A percentile compares a stretch with the other conserved stretches of the same genome.
These are phyloP conservation scores for Parathielavia hyrcaniae DNA, from an alignment of 495 filamentous ascomycete genomes.

Conservation along the genomic window DNA sequence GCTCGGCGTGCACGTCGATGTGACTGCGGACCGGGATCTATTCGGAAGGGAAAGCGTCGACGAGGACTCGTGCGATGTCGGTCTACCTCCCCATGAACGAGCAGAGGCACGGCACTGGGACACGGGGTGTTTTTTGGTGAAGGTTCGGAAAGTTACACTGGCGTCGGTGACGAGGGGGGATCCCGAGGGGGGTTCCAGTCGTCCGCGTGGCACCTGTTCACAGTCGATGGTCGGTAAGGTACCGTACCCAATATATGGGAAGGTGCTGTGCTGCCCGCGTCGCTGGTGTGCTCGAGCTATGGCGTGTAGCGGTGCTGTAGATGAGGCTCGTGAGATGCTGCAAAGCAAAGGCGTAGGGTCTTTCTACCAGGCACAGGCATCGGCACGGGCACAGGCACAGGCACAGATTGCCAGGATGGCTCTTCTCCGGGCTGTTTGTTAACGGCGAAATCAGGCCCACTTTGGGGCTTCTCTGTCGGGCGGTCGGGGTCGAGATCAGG, in stretches of 20 bases:
- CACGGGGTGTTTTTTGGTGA: background rate
- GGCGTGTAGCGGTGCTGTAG: background rate
- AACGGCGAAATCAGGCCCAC: slow-evolving; percentile 23
- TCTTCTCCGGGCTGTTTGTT: slow-evolving; percentile 10
- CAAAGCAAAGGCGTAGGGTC: slow-evolving; percentile 2
- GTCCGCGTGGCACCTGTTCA: background rate
- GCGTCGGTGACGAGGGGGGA: background rate
- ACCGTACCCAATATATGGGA: background rate
- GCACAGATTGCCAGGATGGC: slow-evolving; percentile 15
- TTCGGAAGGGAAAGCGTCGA: background rate
- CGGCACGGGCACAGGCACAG: background rate
- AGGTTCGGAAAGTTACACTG: background rate
- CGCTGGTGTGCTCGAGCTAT: background rate
- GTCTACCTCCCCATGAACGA: slow-evolving; percentile 10
- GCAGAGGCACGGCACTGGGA: background rate
- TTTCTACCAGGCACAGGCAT: background rate
- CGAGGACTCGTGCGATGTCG: background rate
- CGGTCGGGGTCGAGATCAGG: slow-evolving; percentile 27
- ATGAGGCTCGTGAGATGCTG: background rate
- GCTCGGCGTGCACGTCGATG: background rate
- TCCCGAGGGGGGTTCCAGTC: no score
- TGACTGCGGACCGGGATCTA: background rate
- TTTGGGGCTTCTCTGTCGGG: slow-evolving; percentile 16
- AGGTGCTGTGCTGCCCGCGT: background rate
- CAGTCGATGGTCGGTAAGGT: background rate